These are phyloP conservation scores for Fusarium graminum DNA, from an alignment of 2,329 filamentous ascomycete species.

Conservation along the genomic window DNA sequence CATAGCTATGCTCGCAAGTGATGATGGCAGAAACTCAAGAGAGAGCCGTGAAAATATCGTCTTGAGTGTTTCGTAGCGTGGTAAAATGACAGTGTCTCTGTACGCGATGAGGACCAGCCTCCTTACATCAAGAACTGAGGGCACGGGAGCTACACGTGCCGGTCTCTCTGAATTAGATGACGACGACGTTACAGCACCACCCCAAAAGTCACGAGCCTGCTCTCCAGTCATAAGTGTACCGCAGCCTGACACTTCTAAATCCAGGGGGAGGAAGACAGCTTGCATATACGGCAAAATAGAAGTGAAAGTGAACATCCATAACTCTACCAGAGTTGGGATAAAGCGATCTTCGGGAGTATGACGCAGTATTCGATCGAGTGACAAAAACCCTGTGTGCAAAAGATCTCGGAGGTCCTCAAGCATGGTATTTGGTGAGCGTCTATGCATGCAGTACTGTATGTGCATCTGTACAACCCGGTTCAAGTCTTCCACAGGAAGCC, in stretches of 20 bases:
- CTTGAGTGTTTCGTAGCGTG: constrained; percentile 89
- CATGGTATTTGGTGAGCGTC: constrained; percentile 76
- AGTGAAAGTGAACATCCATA: constrained; percentile 95
- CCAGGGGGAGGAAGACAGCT: constrained; percentile 91
- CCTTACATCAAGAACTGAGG: constrained; percentile 81
- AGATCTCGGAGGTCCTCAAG: constrained; percentile 83
- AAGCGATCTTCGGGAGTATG: constrained; percentile 85
- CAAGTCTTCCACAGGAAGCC: constrained; percentile 85
- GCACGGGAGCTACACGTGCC: constrained; percentile 62
- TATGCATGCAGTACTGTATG: constrained; percentile 81
- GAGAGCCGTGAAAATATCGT: constrained; percentile 90
- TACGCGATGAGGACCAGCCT: constrained; percentile 89
- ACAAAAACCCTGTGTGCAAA: constrained; percentile 83
- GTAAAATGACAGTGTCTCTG: constrained; percentile 88
- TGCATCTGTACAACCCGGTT: constrained; percentile 84
- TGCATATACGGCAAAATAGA: constrained; percentile 93
- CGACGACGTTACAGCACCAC: constrained; percentile 68
- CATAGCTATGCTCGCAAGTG: constrained; percentile 64
- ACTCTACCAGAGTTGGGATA: constrained; percentile 90
- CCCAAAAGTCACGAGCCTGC: constrained; percentile 92
- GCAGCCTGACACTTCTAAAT: constrained; percentile 90
- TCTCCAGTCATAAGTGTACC: constrained; percentile 82
- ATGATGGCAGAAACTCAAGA: constrained; percentile 78
- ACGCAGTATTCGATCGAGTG: constrained; percentile 85
- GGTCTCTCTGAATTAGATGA: constrained; percentile 50